Base-by-base conservation (phyloP, 805 yeast species). In the Clavispora fructus region DNA sequence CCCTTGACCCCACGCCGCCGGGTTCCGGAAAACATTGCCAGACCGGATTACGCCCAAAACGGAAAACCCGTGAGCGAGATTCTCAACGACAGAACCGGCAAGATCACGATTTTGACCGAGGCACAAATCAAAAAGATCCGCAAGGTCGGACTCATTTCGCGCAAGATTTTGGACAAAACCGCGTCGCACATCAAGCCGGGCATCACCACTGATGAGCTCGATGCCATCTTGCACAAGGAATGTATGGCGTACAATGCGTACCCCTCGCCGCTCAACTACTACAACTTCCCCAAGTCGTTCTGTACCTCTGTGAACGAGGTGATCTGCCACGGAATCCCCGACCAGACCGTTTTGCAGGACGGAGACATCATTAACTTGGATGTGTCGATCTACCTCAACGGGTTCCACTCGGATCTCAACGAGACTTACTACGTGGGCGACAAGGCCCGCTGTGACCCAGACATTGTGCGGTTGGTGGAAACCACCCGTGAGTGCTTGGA, bases 261-360 rank as follows among this genome's bases (percentile, higher is more conserved):
- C 64, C 99, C 99, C 16, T 88, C 97, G 11, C 96, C 99, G 4
- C 73, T 92, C 53, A 94, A 94, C 71, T 94, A 94, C 71, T 91
- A 84, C 71, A 87, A 89, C 67, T 94, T 81, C 71, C 97, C 98
- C 38, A 91, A 90, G 63, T 82, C 94, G 19, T 78, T 88, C 37
- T 94, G 99, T 68, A 89, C 96, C 1, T 89, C 97, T 2, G 85
- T 94, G 39, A 94, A 94, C 67, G 99, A 94, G 72, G 83, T 90
- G 47, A 87, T 94, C 50, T 94, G 99, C 64, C 99, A 94, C 66
- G 99, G 99, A 52, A 87, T 94, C 48, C 99, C 99, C 26, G 99
- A 94, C 67, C 78, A 87, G 69, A 78, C 91, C 45, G 83, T 82
- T 30, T 75, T 94, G 52, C 70, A 87, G 64, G 98, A 92, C 55